These are phyloP conservation scores for Boechera divaricarpa DNA, from an alignment of 345 rosid genomes.

Conservation along the genomic window DNA sequence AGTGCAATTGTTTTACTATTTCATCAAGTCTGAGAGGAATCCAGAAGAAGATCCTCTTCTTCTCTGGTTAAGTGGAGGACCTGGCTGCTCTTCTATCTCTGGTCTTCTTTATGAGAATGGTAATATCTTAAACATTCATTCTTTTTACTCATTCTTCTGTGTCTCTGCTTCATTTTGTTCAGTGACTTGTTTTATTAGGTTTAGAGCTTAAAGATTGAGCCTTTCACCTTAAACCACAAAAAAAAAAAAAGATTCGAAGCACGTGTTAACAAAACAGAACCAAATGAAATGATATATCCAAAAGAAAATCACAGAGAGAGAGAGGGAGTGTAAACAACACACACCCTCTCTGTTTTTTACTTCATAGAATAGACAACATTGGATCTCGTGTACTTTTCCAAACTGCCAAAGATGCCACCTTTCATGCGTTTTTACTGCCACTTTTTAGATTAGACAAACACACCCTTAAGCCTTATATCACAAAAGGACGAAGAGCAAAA, in stretches of 20 bases:
- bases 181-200: slow-evolving; percentile 3
- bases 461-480: neutral
- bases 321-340: too few species aligned
- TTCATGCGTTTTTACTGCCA: neutral
- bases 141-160: slow-evolving; percentile 33
- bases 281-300: neutral
- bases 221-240: neutral
- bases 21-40: slow-evolving; percentile 60
- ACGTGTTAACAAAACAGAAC: neutral
- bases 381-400: neutral
- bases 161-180: slow-evolving; percentile 43
- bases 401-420: neutral
- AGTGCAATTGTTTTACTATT: slow-evolving; percentile 65
- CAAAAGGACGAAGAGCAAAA: neutral
- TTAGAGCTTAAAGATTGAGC: neutral
- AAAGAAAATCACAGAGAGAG: neutral
- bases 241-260: neutral
- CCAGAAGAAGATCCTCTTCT: slow-evolving; percentile 61
- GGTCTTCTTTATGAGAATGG: slow-evolving; percentile 42
- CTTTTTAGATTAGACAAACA: neutral
- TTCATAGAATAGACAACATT: neutral
- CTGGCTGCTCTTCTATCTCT: slow-evolving; percentile 62
- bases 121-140: neutral
- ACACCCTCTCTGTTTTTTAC: neutral
- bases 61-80: slow-evolving; percentile 80